Evolutionary conservation across 768 basidiomycete species (phyloP), one percentile per base, ranked within the genome.

Genomic region (Hypholoma fasciculare): DNA sequence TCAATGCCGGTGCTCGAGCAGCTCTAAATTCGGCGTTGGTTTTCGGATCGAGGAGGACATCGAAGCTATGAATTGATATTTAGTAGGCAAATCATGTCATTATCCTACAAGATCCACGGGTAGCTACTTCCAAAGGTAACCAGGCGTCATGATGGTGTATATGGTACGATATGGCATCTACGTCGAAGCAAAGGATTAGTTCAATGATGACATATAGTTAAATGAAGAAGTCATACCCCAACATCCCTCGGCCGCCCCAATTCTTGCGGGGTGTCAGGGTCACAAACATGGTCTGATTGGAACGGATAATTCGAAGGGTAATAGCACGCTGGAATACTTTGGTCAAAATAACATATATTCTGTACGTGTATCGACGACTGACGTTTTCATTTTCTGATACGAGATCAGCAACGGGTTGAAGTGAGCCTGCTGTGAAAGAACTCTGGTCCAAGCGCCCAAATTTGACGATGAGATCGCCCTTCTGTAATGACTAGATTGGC

Each of bases 181-280:
- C 16, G 40, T 17, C 13, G 13, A 14, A 42, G 13, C 13, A 16
- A 56, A 17, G 50, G 8, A 43, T 7, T 44, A n/a, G 50, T 19
- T 27, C 23, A 47, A 34, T 39, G 13, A 30, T 11, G 48, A 2
- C 7, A 43, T 19, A 43, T 40, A 36, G 20, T 11, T 37, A 4
- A 44, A 36, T n/a, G 36, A 38, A 52, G 23, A 36, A n/a, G 44
- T 71, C 85, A 65, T 61, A 92, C 89, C 94, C 94, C 43, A 97
- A 75, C 69, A 89, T 77, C 8, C 94, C 94, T 58, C 92, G 78
- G 9, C 94, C 94, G 60, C 92, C 93, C 94, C 94, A 97, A 7
- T 87, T 87, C 56, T 79, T 83, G 50, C 84, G 72, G 6, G 93
- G 92, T 3, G 76, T 87, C 43, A 94, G 74, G n/a, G 71, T 79